Evolutionary conservation across 768 basidiomycete species (phyloP), one percentile per base, ranked within the genome.

Genomic region (Mycena indigotica): DNA sequence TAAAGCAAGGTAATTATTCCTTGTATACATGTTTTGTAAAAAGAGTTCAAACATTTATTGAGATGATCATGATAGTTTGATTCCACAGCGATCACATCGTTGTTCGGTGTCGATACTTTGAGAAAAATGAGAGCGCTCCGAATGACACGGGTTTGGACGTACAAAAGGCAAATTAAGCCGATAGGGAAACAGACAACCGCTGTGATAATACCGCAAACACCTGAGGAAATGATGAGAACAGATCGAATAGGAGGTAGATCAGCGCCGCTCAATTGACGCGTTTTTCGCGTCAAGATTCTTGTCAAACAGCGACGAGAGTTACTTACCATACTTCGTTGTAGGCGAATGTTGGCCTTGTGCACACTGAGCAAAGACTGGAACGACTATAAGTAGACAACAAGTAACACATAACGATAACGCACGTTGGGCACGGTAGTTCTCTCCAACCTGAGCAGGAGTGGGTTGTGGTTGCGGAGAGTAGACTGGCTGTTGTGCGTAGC

Each of bases 1-100:
- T 38, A n/a, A 38, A 38, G 35, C 35, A 38, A 38, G 35, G 50
- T 52, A 52, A 3, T 52, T 30, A 12, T 52, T 45, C 40, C 45
- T 45, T n/a, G n/a, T n/a, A n/a, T n/a, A n/a, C n/a, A n/a, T n/a
- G n/a, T n/a, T n/a, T n/a, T n/a, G n/a, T n/a, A n/a, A n/a, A n/a
- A n/a, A n/a, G n/a, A n/a, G n/a, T n/a, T n/a, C n/a, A n/a, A n/a
- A n/a, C n/a, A n/a, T n/a, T n/a, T n/a, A n/a, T n/a, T n/a, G n/a
- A n/a, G n/a, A n/a, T n/a, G n/a, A n/a, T n/a, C n/a, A 66, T 38
- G 56, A 65, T 53, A 73, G 50, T 39, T 63, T 62, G 26, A 67
- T 60, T n/a, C 73, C 73, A 45, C 73, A 75, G 24, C 73, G 63
- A 23, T 65, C 52, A 51, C 73, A 75, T 17, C 66, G 65, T 52